These are phyloP conservation scores for Wickerhamomyces sp. DNA, from an alignment of 1,139 yeast genomes.

Conservation along the genomic window DNA sequence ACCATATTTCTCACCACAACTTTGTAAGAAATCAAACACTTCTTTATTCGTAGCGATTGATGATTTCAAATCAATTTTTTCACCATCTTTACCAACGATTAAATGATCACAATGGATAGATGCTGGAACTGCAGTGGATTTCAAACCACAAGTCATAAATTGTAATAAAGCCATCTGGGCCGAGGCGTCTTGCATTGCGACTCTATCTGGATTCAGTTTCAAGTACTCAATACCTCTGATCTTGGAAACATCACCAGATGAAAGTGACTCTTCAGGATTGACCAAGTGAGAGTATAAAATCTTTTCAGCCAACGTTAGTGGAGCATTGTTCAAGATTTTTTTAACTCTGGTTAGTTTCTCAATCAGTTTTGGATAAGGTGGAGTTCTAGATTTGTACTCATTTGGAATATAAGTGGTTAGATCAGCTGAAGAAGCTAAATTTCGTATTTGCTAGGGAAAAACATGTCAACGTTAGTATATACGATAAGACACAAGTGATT, in stretches of 20 bases:
- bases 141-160: conserved; percentile 93
- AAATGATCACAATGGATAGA: conserved; percentile 97
- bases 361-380: conserved; percentile 79
- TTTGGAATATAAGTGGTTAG: conserved; percentile 41
- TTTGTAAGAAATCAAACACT: conserved; percentile 86
- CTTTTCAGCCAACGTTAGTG: conserved; percentile 90
- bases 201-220: conserved; percentile 94
- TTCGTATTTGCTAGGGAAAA: conserved; percentile 14
- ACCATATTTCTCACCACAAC: conserved; percentile 90
- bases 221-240: conserved; percentile 83
- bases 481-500: too few relatives aligned
- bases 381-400: conserved; percentile 64
- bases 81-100: conserved; percentile 94
- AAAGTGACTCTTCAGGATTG: conserved; percentile 74
- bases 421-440: conserved; percentile 18
- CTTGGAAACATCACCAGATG: conserved; percentile 42
- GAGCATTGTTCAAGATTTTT: conserved; percentile 57
- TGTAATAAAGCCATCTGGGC: conserved; percentile 97
- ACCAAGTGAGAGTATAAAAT: conserved; percentile 87
- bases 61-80: conserved; percentile 63
- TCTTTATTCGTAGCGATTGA: conserved; percentile 86
- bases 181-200: conserved; percentile 98
- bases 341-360: conserved; percentile 60
- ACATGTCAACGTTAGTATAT: neutral
- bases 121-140: conserved; percentile 83